Evolutionary conservation across 352 stramenopile species (phyloP), one percentile per base, ranked within the genome.

Genomic region (Globisporangium sylvaticum): DNA sequence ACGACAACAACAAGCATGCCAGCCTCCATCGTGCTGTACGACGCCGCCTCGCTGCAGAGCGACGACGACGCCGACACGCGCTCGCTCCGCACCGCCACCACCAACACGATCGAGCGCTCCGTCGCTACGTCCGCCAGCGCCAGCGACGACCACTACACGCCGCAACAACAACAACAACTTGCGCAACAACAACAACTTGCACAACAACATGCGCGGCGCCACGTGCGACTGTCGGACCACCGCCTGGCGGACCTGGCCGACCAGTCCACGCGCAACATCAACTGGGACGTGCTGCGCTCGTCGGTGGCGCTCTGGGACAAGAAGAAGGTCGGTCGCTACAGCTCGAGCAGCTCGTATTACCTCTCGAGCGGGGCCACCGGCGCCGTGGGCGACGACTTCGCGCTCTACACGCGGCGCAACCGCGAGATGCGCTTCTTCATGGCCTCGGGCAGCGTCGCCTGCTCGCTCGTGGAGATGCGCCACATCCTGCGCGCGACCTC

Each of bases 161-260:
- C 6, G 7, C 54, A 59, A 22, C 58, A 42, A 0, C 31, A 39
- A 0, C 14, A 52, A 14, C 58, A 27, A 20, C 14, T 9, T 50
- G 24, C 25, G 4, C 50, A 34, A n/a, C 50, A 58, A 9, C 10
- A 20, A 22, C 12, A 20, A 56, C 20, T 27, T 9, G 48, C 48
- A 15, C 53, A 59, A 14, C 14, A 22, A 18, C 6, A 25, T 20
- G 39, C 15, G 34, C 78, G 76, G 12, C 78, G 78, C 46, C 80
- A 83, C 57, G 78, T 87, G 56, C 77, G 79, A 7, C 61, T 72
- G 12, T 84, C 75, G 34, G 77, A 87, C 67, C 69, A 71, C 34
- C 76, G 76, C 5, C 66, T 87, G 10, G 64, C 70, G 4, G 77
- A 83, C 58, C 27, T 87, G 37, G 79, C 67, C 12, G 64, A 72